Evolutionary conservation across 2,329 filamentous ascomycete genomes (phyloP), one percentile per base, ranked within the genome.

Genomic region (Laburnicola sp.): DNA sequence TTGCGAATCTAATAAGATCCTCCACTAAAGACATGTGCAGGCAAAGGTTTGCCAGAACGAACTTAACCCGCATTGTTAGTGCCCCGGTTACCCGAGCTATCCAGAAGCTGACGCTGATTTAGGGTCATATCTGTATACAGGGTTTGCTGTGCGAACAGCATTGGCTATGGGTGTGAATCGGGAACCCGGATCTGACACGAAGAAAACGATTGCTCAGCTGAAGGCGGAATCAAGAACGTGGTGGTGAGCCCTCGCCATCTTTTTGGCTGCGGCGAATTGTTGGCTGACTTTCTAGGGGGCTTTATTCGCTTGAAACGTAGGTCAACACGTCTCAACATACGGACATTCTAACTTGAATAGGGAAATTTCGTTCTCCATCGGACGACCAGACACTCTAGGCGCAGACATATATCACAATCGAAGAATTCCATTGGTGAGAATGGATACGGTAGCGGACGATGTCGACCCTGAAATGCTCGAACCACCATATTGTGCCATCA

Each of bases 31-130:
- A 10, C n/a, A 42, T 31, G 39, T 28, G 16, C 25, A 45, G 41
- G 76, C 76, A 5, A 79, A 79, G 57, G 71, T 80, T 3, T 79
- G 76, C 53, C 78, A 80, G 50, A 78, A 79, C 43, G 76, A 80
- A 51, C 65, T 80, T 3, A 78, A 78, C 44, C 75, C 76, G 4
- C 76, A 79, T 50, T 65, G 41, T 45, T 3, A 45, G 41, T 45
- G 28, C 8, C 9, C 8, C 4, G 22, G 8, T 25, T 9, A 31
- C 6, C 11, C 7, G 5, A 35, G 16, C 22, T 32, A 26, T 32
- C n/a, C 8, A 10, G 25, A 34, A 34, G 41, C 41, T 45, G 5
- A 45, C 22, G 10, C 11, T 5, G 2, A 1, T 23, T 10, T 35
- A 45, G 41, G 67, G 54, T 74, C 78, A 3, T 80, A 80, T 47